Base-by-base conservation (phyloP, 805 yeast genomes). In the Diddensiella transvaalensis region DNA sequence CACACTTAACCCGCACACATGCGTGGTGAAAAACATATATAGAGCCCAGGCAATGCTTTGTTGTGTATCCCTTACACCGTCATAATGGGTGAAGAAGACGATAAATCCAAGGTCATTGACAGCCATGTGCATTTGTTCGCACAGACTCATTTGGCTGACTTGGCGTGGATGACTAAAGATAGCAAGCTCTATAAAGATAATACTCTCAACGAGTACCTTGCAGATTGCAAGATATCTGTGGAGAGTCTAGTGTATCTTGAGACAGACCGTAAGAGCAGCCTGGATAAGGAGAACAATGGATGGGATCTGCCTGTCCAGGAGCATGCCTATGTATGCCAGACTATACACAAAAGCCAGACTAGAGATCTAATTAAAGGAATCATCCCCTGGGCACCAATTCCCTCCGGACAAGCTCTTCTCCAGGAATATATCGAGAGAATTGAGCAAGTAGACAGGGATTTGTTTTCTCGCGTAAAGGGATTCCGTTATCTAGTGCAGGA, bases 351-450 rank as follows among this genome's bases (percentile, higher is more conserved):
- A 38, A 11, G 24, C n/a, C 3, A 17, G 36, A 10, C 37, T 42
- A 18, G 39, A 30, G 15, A 45, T 30, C 42, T 42, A 37, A 55
- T 53, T 26, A 60, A 58, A 35, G 75, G 62, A 2, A 55, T 72
- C 5, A 56, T 74, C n/a, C 75, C 77, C 1, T 73, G 75, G 76
- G 75, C 73, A 0, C 78, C 79, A 3, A 43, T 73, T 5, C 65
- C 69, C 4, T 48, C 58, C 3, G 77, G 76, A 2, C 38, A 55
- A 1, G 49, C 46, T 0, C 53, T 51, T 1, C 39, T 64, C 3
- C 21, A 35, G 3, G 39, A 48, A 35, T 62, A 55, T 44, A 30
- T 57, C 4, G 38, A 39, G 1, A 44, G 46, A 8, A 22, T 72
- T 36, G 48, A 45, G 15, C 33, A 46, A 0, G 45, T 49, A 1